phyloP scores from a whole-genome alignment of 208 protist species.

The Leishmania gerbilli region DNA sequence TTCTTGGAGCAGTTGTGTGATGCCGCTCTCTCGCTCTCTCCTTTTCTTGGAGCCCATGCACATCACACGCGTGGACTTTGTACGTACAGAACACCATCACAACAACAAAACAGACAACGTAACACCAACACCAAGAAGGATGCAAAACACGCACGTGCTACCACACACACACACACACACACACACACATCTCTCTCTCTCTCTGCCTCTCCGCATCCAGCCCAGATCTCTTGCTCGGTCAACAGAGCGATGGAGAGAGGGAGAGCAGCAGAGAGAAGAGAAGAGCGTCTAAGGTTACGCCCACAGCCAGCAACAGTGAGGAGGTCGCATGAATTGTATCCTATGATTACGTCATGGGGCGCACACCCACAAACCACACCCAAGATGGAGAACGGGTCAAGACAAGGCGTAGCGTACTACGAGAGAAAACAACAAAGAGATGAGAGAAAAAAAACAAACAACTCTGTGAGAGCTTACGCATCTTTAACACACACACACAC shows the following conservation, averaged over 20 bases:
- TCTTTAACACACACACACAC: background rate
- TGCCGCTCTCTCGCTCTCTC: background rate
- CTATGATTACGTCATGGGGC: too few species aligned
- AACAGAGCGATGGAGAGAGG: background rate
- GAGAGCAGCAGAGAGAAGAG: background rate
- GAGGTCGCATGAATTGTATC: too few species aligned
- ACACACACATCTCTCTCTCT: background rate
- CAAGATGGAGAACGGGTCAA: too few species aligned
- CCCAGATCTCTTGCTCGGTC: background rate
- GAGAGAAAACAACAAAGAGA: background rate
- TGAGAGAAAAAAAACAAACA: background rate
- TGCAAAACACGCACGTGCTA: background rate
- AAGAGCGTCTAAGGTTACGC: too few species aligned
- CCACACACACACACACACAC: background rate
- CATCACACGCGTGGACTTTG: too few species aligned
- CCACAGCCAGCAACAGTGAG: too few species aligned
- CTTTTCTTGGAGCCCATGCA: too few species aligned
- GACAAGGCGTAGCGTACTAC: background rate
- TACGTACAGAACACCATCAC: background rate
- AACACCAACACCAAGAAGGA: background rate
- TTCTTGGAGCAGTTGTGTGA: background rate
- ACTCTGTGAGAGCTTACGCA: background rate
- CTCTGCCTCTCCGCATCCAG: background rate
- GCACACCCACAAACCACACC: too few species aligned
- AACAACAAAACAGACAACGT: background rate